phyloP scores from a whole-genome alignment of 2,329 filamentous ascomycete genomes.

The Botrytis deweyae region DNA sequence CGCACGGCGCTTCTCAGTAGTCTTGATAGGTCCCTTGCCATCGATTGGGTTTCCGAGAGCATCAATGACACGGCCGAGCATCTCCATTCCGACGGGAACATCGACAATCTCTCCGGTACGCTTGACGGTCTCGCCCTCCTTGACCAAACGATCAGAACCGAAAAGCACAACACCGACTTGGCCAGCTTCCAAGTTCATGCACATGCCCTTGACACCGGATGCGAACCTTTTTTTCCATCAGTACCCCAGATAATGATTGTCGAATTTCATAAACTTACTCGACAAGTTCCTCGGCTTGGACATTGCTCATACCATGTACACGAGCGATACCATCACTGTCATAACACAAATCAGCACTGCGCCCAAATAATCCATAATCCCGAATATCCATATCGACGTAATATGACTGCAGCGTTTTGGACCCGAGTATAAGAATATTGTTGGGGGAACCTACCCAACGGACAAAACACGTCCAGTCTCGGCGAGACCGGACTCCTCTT shows the following conservation, averaged over 20 bases:
- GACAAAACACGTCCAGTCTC: conserved; percentile 99
- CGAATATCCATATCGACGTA: conserved; percentile 3
- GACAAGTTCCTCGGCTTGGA: conserved; percentile 99
- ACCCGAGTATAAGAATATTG: conserved; percentile 11
- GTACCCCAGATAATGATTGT: conserved; percentile 24
- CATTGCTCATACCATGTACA: conserved; percentile 99
- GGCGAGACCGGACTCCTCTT: conserved; percentile 93
- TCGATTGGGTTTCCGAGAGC: conserved; percentile 99
- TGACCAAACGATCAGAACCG: conserved; percentile 99
- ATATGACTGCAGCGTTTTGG: conserved; percentile 2
- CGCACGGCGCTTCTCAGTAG: conserved; percentile 88
- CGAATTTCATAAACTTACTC: conserved; percentile 67
- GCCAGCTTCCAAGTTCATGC: conserved; percentile 99
- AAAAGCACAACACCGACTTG: conserved; percentile 99
- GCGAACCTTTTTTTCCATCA: conserved; percentile 69
- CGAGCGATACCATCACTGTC: conserved; percentile 99
- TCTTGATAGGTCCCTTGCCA: conserved; percentile 95
- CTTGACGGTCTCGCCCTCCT: conserved; percentile 99
- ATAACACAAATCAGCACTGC: conserved; percentile 30
- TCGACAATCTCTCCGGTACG: conserved; percentile 99
- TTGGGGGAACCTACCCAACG: conserved; percentile 76
- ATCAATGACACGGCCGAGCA: conserved; percentile 98
- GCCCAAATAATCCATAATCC: not conserved
- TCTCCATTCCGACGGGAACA: conserved; percentile 85
- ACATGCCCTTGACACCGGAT: conserved; percentile 99